Evolutionary conservation across 2,329 filamentous ascomycete species (phyloP).

Genomic region (Colletotrichum karsti): DNA sequence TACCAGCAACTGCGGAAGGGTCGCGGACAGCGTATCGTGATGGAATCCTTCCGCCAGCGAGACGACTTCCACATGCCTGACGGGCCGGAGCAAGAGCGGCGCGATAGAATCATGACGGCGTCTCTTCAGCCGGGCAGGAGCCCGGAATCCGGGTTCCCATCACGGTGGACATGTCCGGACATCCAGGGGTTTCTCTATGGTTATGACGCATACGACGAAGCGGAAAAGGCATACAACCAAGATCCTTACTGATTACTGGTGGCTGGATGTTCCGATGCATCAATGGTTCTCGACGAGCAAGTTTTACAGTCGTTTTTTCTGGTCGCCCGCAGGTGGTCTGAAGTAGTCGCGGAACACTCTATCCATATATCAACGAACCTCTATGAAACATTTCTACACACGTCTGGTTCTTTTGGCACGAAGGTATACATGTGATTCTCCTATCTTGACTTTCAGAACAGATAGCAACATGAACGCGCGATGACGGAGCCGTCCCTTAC

Average conservation of each 20-base stretch:
- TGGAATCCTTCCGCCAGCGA: slow-evolving; percentile 30
- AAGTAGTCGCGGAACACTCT: too few species aligned
- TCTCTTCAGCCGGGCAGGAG: slow-evolving; percentile 5
- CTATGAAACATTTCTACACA: too few species aligned
- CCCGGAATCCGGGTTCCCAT: slow-evolving; percentile 27
- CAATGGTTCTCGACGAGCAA: too few species aligned
- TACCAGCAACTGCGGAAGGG: slow-evolving; percentile 28
- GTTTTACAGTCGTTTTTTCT: too few species aligned
- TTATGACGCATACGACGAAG: slow-evolving; percentile 30
- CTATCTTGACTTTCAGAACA: too few species aligned
- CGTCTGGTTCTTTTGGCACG: too few species aligned
- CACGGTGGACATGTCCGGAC: slow-evolving; percentile 31
- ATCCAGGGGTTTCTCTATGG: slow-evolving; percentile 28
- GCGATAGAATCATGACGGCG: slow-evolving; percentile 26
- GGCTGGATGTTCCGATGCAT: too few species aligned
- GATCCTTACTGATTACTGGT: slow-evolving; percentile 28
- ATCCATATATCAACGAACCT: too few species aligned
- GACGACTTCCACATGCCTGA: slow-evolving; percentile 30
- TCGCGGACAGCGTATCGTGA: slow-evolving; percentile 28
- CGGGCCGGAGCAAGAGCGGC: slow-evolving; percentile 22
- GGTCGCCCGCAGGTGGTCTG: too few species aligned
- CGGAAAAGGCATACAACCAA: slow-evolving; percentile 32
- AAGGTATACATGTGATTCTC: too few species aligned
- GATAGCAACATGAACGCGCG: too few species aligned
- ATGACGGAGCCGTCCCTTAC: too few species aligned